phyloP scores from a whole-genome alignment of 2,329 filamentous ascomycete genomes.

The Sporothrix globosa region DNA sequence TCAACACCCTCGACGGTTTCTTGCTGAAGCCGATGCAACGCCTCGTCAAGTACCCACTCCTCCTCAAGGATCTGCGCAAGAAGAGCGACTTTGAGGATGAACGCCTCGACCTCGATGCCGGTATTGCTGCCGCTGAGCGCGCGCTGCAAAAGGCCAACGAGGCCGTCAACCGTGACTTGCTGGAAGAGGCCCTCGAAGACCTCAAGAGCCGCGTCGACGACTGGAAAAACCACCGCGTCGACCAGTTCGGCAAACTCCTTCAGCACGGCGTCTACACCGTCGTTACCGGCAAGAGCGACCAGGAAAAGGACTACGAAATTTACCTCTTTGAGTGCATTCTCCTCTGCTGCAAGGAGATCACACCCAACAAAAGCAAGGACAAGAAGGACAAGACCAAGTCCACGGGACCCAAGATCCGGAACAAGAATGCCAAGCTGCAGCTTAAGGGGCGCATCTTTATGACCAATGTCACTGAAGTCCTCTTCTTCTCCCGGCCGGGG shows the following conservation, averaged over 20 bases:
- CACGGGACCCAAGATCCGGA: slow-evolving; percentile 59
- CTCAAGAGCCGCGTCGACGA: slow-evolving; percentile 84
- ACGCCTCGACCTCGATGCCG: slow-evolving; percentile 71
- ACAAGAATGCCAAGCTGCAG: slow-evolving; percentile 80
- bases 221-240: slow-evolving; percentile 91
- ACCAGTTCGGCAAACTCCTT: slow-evolving; percentile 87
- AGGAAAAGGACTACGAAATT: slow-evolving; percentile 97
- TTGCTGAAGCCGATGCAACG: slow-evolving; percentile 96
- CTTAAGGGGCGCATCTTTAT: slow-evolving; percentile 98
- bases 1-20: slow-evolving; percentile 87
- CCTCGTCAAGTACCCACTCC: slow-evolving; percentile 88
- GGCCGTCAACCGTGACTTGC: slow-evolving; percentile 84
- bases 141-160: slow-evolving; percentile 86
- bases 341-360: slow-evolving; percentile 94
- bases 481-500: slow-evolving; percentile 78
- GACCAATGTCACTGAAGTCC: slow-evolving; percentile 96
- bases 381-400: slow-evolving; percentile 69
- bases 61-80: slow-evolving; percentile 85
- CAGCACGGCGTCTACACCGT: slow-evolving; percentile 91
- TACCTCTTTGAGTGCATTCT: slow-evolving; percentile 96
- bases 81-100: slow-evolving; percentile 75
- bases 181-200: slow-evolving; percentile 81
- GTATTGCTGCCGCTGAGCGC: slow-evolving; percentile 79
- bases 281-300: slow-evolving; percentile 83
- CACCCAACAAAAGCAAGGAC: slow-evolving; percentile 79